These are phyloP conservation scores for Solanum commersonii DNA, from an alignment of 257 asterid genomes.

Conservation along the genomic window DNA sequence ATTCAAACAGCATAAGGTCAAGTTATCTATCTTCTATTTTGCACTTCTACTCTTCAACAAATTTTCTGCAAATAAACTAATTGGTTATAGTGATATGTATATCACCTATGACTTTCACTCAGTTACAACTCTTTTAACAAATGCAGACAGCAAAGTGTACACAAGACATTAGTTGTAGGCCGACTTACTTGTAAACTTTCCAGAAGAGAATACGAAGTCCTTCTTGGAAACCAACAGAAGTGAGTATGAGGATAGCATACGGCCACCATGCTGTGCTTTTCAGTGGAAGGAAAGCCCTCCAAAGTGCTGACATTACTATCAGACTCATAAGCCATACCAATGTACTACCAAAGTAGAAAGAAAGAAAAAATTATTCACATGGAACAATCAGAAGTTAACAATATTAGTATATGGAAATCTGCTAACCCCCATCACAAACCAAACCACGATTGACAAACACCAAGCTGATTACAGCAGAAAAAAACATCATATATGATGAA, in stretches of 20 bases:
- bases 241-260: constrained; percentile 38
- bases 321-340: constrained; percentile 86
- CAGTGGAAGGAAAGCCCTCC: constrained; percentile 91
- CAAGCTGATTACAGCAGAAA: not conserved
- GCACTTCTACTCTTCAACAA: not conserved
- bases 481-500: not conserved
- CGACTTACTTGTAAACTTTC: constrained; percentile 53
- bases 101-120: not conserved
- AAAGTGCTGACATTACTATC: constrained; percentile 65
- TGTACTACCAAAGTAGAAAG: constrained; percentile 30
- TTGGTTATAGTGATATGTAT: not conserved
- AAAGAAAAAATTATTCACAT: not conserved
- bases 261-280: constrained; percentile 53
- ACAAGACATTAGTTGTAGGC: not conserved
- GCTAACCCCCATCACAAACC: not conserved
- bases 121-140: not conserved
- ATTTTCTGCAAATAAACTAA: not conserved
- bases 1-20: not conserved
- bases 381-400: not conserved
- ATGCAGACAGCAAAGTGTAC: not conserved
- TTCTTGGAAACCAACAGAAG: constrained; percentile 83
- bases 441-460: not conserved
- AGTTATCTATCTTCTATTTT: not conserved
- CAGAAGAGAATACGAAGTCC: constrained; percentile 65
- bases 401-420: not conserved